These are phyloP conservation scores for Ascosphaera pollenicola DNA, from an alignment of 2,329 filamentous ascomycete species.

Conservation along the genomic window DNA sequence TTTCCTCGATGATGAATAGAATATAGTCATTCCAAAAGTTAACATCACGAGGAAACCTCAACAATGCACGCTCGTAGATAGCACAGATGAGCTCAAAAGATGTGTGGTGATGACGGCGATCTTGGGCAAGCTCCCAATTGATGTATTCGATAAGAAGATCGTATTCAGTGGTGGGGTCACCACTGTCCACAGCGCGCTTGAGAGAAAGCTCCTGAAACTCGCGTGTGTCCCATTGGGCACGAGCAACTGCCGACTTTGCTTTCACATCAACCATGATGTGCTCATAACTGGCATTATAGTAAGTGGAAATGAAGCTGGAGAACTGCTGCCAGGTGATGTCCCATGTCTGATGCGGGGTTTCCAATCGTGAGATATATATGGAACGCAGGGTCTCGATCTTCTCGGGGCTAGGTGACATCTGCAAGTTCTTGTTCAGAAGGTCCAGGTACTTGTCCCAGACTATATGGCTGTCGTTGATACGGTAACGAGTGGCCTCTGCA, in stretches of 20 bases:
- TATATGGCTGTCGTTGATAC: slow-evolving; percentile 36
- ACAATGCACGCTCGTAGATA: slow-evolving; percentile 60
- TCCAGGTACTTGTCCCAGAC: slow-evolving; percentile 40
- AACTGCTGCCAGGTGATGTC: slow-evolving; percentile 35
- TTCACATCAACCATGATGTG: slow-evolving; percentile 34
- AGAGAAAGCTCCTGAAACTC: slow-evolving; percentile 32
- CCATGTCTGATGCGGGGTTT: slow-evolving; percentile 36
- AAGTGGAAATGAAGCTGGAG: slow-evolving; percentile 35
- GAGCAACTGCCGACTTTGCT: slow-evolving; percentile 28
- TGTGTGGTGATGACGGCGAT: slow-evolving; percentile 32
- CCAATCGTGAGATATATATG: slow-evolving; percentile 31
- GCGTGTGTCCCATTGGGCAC: slow-evolving; percentile 29
- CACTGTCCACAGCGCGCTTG: slow-evolving; percentile 23
- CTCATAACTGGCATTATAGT: slow-evolving; percentile 32
- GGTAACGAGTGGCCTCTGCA: slow-evolving; percentile 34
- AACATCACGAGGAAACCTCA: slow-evolving; percentile 49
- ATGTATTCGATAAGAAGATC: slow-evolving; percentile 44
- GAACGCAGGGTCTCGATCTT: slow-evolving; percentile 27
- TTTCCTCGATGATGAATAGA: slow-evolving; percentile 42
- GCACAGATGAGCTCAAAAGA: slow-evolving; percentile 32
- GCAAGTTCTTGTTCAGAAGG: slow-evolving; percentile 30
- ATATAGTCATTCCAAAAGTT: slow-evolving; percentile 66
- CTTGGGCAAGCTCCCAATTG: slow-evolving; percentile 56
- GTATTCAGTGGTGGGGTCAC: slow-evolving; percentile 30
- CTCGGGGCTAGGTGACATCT: slow-evolving; percentile 23